A percentile compares a stretch with the other conserved stretches of the same genome.
phyloP scores from a whole-genome alignment of 2,329 filamentous ascomycete species.

The Aspergillus awamori region DNA sequence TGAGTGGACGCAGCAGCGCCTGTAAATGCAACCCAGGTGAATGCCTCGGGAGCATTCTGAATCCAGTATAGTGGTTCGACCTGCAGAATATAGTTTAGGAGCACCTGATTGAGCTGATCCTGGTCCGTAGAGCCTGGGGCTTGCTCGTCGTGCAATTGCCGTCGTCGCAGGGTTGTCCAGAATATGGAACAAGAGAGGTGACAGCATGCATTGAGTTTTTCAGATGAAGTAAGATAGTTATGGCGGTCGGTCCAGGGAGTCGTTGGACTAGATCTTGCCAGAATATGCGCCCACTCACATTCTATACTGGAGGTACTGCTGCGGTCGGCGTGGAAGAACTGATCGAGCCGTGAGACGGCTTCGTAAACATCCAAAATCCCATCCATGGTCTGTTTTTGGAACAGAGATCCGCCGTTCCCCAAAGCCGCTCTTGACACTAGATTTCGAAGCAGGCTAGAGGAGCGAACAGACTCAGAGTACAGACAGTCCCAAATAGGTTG shows the following conservation, averaged over 20 bases:
- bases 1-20: not conserved
- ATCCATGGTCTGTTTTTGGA: not conserved
- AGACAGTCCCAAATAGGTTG: not conserved
- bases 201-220: no score
- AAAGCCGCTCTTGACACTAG: not conserved
- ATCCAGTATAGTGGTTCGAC: no score
- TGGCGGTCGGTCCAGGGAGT: no score
- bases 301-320: not conserved
- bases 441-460: not conserved
- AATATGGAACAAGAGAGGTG: no score
- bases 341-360: not conserved
- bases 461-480: not conserved
- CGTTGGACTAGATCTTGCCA: no score
- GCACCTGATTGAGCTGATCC: no score
- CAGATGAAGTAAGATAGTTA: no score
- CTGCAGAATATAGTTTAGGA: no score
- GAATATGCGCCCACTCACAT: no score
- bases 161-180: no score
- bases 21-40: not conserved
- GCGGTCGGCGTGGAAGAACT: not conserved
- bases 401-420: not conserved
- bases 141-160: no score
- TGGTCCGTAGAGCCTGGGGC: no score
- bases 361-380: not conserved
- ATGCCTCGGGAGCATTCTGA: not conserved